A percentile compares a stretch with the other conserved stretches of the same genome.
phyloP scores from a whole-genome alignment of 495 filamentous ascomycete species.

The Hyaloscypha variabilis region DNA sequence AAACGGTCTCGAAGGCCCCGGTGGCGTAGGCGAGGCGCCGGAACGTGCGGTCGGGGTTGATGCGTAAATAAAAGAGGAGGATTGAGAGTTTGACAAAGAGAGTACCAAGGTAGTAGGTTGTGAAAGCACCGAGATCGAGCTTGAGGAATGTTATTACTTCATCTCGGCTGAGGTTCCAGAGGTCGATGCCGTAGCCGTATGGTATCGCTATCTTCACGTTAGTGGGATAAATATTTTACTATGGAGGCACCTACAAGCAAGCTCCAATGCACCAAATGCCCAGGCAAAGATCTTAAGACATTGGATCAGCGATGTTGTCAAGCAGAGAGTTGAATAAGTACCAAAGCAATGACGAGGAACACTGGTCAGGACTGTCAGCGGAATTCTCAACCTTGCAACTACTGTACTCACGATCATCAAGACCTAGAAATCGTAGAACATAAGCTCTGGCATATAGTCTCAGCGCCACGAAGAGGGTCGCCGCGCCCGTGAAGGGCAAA shows the following conservation, averaged over 20 bases:
- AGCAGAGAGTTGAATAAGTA: neutral
- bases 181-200: constrained; percentile 14
- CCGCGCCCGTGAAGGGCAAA: constrained; percentile 3
- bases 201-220: neutral
- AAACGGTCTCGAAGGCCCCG: constrained; percentile 23
- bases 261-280: constrained; percentile 1
- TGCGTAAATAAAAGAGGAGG: constrained; percentile 53
- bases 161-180: constrained; percentile 7
- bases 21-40: constrained; percentile 28
- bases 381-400: neutral
- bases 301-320: neutral
- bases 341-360: constrained; percentile 7
- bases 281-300: neutral
- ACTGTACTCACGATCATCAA: constrained; percentile 11
- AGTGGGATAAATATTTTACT: neutral
- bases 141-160: constrained; percentile 15
- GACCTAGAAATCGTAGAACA: constrained; percentile 3
- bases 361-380: neutral
- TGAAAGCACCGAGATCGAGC: constrained; percentile 22
- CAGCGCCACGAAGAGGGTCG: constrained; percentile 12
- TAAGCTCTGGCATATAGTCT: constrained; percentile 5
- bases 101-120: constrained; percentile 40
- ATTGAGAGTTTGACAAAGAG: constrained; percentile 51
- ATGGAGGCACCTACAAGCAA: neutral
- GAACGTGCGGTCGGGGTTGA: constrained; percentile 45